These are phyloP conservation scores for Fusarium sublunatum DNA, from an alignment of 2,329 filamentous ascomycete genomes.

Conservation along the genomic window DNA sequence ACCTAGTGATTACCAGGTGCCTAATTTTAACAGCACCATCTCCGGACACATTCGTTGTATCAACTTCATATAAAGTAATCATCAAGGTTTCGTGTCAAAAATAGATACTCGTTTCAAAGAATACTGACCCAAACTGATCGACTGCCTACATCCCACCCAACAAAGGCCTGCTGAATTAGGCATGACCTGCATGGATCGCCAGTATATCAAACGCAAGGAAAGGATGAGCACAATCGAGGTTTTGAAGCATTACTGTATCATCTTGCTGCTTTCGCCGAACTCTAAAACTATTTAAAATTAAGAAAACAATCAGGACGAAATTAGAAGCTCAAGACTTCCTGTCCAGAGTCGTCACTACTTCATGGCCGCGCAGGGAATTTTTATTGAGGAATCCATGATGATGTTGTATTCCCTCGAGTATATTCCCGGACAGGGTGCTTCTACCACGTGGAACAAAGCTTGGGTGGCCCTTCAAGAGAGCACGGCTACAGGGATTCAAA, in stretches of 20 bases:
- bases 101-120: not conserved
- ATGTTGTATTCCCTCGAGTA: not conserved
- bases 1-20: too few relatives aligned
- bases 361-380: not conserved
- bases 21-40: too few relatives aligned
- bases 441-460: constrained; percentile 1
- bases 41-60: too few relatives aligned
- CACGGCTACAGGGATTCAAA: not conserved
- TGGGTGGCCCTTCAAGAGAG: not conserved
- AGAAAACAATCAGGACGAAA: too few relatives aligned
- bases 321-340: too few relatives aligned
- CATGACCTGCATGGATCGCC: constrained; percentile 25
- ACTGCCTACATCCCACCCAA: not conserved
- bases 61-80: too few relatives aligned
- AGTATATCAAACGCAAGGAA: constrained; percentile 10
- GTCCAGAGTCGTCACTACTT: too few relatives aligned
- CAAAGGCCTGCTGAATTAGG: constrained; percentile 7
- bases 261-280: not conserved
- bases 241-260: not conserved
- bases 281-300: too few relatives aligned
- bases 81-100: too few relatives aligned
- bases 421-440: not conserved
- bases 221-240: constrained; percentile 3
- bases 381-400: not conserved
- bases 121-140: not conserved